These are phyloP conservation scores for Conticribra guillardii DNA, from an alignment of 108 stramenopile genomes.

Conservation along the genomic window DNA sequence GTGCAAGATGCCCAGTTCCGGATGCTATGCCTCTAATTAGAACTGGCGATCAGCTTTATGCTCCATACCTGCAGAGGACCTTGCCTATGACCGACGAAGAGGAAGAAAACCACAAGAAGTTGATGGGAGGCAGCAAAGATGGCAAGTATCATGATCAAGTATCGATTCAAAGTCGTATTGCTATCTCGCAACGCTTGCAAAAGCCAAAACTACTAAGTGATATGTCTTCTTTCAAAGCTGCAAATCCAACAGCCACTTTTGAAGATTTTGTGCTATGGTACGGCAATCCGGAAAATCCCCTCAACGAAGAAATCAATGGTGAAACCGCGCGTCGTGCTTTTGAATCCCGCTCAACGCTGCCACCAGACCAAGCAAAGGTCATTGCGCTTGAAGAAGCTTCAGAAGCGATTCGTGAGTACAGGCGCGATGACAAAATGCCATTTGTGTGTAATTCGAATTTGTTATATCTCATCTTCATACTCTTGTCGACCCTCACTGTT, in stretches of 20 bases:
- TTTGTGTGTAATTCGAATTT: neutral
- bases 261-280: slow-evolving; percentile 89
- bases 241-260: slow-evolving; percentile 72
- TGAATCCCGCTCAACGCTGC: slow-evolving; percentile 28
- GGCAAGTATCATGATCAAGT: slow-evolving; percentile 10
- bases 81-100: slow-evolving; percentile 86
- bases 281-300: slow-evolving; percentile 78
- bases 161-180: slow-evolving; percentile 62
- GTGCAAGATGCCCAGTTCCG: slow-evolving; percentile 82
- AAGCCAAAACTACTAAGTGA: slow-evolving; percentile 82
- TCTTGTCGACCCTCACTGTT: neutral
- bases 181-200: slow-evolving; percentile 73
- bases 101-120: slow-evolving; percentile 64
- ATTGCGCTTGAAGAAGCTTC: slow-evolving; percentile 64
- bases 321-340: slow-evolving; percentile 23
- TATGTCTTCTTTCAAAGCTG: slow-evolving; percentile 90
- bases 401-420: slow-evolving; percentile 54
- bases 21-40: slow-evolving; percentile 41
- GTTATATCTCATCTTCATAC: neutral
- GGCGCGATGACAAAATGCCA: neutral
- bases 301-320: slow-evolving; percentile 65
- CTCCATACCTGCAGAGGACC: slow-evolving; percentile 82
- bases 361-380: slow-evolving; percentile 37
- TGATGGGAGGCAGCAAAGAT: slow-evolving; percentile 34
- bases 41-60: slow-evolving; percentile 82